A percentile compares a stretch with the other conserved stretches of the same genome.
Evolutionary conservation across 2,329 filamentous ascomycete genomes (phyloP).

Genomic region (Periconia sp.): DNA sequence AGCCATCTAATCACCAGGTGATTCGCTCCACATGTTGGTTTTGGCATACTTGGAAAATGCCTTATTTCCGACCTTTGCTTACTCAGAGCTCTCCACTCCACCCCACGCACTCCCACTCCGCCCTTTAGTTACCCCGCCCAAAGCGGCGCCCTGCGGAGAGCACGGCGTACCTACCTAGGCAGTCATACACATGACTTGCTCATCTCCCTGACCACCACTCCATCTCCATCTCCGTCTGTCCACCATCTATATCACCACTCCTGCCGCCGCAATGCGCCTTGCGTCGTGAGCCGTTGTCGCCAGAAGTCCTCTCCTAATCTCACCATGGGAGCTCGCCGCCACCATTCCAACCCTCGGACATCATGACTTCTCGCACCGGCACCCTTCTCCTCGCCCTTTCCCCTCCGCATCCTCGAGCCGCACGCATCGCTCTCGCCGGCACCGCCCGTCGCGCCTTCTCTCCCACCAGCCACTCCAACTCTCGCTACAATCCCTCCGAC

Average conservation of each 20-base stretch:
- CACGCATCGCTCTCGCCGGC: slow-evolving; percentile 41
- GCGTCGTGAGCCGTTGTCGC: slow-evolving; percentile 5
- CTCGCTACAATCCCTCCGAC: slow-evolving; percentile 30
- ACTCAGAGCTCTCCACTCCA: too few species aligned
- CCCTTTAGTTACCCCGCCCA: too few species aligned
- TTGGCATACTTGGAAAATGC: too few species aligned
- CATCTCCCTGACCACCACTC: not conserved
- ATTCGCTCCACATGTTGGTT: too few species aligned
- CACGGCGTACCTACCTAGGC: too few species aligned
- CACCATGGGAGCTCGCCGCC: slow-evolving; percentile 16
- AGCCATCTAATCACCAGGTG: too few species aligned
- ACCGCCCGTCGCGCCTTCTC: slow-evolving; percentile 37
- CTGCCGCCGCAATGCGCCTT: not conserved
- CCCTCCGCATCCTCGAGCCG: slow-evolving; percentile 44
- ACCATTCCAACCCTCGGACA: slow-evolving; percentile 8
- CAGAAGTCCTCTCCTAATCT: slow-evolving; percentile 2
- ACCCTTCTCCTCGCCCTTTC: slow-evolving; percentile 28
- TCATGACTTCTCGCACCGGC: slow-evolving; percentile 27
- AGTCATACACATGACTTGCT: too few species aligned
- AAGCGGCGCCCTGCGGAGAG: too few species aligned
- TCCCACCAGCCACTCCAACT: slow-evolving; percentile 36
- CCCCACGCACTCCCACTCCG: too few species aligned
- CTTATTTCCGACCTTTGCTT: too few species aligned
- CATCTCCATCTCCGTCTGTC: not conserved
- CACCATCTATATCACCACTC: not conserved